Conservation (phyloP, 2,329 filamentous ascomycete species). For the Aspergillus hiratsukae region DNA sequence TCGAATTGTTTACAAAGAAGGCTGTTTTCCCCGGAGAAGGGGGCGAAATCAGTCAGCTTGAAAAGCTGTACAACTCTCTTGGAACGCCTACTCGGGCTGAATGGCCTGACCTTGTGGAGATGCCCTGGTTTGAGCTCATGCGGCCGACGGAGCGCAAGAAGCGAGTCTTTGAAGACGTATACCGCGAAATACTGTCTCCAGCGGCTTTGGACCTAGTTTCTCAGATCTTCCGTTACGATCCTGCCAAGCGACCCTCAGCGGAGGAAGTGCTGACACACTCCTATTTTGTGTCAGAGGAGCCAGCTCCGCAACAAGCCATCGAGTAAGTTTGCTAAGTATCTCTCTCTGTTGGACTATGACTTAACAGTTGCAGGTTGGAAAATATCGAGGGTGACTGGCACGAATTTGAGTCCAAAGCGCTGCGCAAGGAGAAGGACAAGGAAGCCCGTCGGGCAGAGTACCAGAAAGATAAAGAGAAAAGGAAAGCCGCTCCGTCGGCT, state of each 20-base stretch:
- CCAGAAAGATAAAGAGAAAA: slow-evolving; percentile 47
- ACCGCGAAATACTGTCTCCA: slow-evolving; percentile 69
- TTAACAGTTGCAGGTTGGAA: slow-evolving; percentile 56
- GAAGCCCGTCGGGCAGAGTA: slow-evolving; percentile 49
- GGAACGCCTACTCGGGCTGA: slow-evolving; percentile 79
- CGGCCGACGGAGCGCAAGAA: slow-evolving; percentile 69
- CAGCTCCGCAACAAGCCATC: slow-evolving; percentile 67
- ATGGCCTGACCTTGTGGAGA: slow-evolving; percentile 87
- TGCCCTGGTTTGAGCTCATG: slow-evolving; percentile 95
- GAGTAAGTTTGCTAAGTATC: slow-evolving; percentile 61
- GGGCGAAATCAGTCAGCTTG: slow-evolving; percentile 90
- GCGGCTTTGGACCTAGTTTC: slow-evolving; percentile 78
- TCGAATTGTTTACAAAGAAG: slow-evolving; percentile 91
- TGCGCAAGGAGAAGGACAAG: slow-evolving; percentile 77
- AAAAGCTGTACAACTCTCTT: slow-evolving; percentile 91
- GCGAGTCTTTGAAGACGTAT: slow-evolving; percentile 77
- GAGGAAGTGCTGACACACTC: slow-evolving; percentile 78
- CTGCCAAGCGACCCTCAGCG: slow-evolving; percentile 74
- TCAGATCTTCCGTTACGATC: slow-evolving; percentile 87
- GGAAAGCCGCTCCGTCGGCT: slow-evolving; percentile 38
- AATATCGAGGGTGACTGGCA: slow-evolving; percentile 93
- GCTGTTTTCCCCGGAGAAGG: slow-evolving; percentile 95
- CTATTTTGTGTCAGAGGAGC: slow-evolving; percentile 83
- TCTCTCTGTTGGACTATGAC: neutral
- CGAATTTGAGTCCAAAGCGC: slow-evolving; percentile 94